Base-by-base conservation (phyloP, 1,139 yeast genomes). In the Magnusiomyces sp. region DNA sequence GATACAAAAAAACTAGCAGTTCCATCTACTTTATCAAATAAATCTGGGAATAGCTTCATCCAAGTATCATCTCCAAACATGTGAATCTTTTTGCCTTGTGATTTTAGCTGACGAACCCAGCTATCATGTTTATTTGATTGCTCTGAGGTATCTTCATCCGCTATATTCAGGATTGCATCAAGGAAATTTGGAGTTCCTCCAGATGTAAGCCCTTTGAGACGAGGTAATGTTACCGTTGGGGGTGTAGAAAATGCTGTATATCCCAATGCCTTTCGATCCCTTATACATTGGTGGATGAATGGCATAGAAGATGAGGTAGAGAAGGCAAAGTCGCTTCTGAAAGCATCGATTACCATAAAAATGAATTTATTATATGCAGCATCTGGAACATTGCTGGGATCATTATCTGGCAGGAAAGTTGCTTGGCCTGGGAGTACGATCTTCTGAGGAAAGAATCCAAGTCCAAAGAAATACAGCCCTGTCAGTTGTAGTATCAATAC, bases 1-100 rank as follows among this genome's bases (percentile, higher is more conserved):
- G 94, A 82, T 1, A 94, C 98, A 63, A 86, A 92, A 62, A 92
- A 94, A 46, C 97, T 87, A 46, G 86, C 82, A 0, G 98, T 92
- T 1, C 98, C 98, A 46, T 92, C 98, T 20, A 65, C 69, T 50
- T 75, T 72, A 31, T 72, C 71, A 61, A 92, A 90, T 57, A 74
- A 73, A 2, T 68, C 71, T 0, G 92, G 92, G 58, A 89, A 94
- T 45, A 92, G 72, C 62, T 89, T 90, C 56, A 90, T 69, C 99
- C 98, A 94, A 0, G 98, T 92, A 63, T 92, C 98, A 65, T 92
- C 98, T 27, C 99, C 99, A 69, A 78, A 92, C 76, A 92, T 88
- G 61, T 88, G 83, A 40, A 92, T 71, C 48, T 68, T 74, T 58
- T 75, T 76, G 32, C 69, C 70, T 39, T 55, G 56, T 1, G 51